Evolutionary conservation across 768 basidiomycete species (phyloP).

Genomic region (Russula lepida): DNA sequence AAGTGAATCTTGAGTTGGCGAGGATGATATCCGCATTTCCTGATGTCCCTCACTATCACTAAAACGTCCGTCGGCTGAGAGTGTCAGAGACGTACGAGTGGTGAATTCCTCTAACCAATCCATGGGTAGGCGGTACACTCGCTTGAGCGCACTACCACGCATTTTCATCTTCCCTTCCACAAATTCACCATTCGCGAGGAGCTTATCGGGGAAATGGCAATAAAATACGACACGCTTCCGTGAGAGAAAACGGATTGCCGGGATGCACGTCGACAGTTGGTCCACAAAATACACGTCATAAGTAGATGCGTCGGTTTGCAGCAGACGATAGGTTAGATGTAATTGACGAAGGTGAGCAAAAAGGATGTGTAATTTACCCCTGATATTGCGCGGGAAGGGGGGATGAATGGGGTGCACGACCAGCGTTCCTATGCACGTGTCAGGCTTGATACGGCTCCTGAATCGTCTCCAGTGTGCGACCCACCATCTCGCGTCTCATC

Average conservation of each 20-base stretch:
- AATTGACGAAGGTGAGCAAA: slow-evolving; percentile 86
- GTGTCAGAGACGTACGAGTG: slow-evolving; percentile 50
- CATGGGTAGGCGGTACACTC: slow-evolving; percentile 79
- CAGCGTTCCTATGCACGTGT: slow-evolving; percentile 54
- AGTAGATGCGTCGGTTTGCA: slow-evolving; percentile 37
- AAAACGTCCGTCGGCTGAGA: background rate
- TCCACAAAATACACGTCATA: slow-evolving; percentile 92
- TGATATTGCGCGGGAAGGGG: slow-evolving; percentile 72
- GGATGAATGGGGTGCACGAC: slow-evolving; percentile 62
- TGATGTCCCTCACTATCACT: slow-evolving; percentile 28
- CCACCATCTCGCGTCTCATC: slow-evolving; percentile 88
- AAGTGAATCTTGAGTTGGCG: slow-evolving; percentile 87
- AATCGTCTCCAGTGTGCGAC: slow-evolving; percentile 17
- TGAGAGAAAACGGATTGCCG: slow-evolving; percentile 60
- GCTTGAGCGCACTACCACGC: slow-evolving; percentile 48
- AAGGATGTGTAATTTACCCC: slow-evolving; percentile 79
- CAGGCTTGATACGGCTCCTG: background rate
- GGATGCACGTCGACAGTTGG: slow-evolving; percentile 88
- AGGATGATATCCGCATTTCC: slow-evolving; percentile 87
- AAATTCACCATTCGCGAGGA: slow-evolving; percentile 65
- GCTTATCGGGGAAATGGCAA: slow-evolving; percentile 95
- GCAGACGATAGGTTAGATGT: slow-evolving; percentile 64
- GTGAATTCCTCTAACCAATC: slow-evolving; percentile 86
- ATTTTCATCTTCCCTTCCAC: slow-evolving; percentile 44
- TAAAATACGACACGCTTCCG: slow-evolving; percentile 89